phyloP scores from a whole-genome alignment of 441 rosid species.

The Omphalea diandra region DNA sequence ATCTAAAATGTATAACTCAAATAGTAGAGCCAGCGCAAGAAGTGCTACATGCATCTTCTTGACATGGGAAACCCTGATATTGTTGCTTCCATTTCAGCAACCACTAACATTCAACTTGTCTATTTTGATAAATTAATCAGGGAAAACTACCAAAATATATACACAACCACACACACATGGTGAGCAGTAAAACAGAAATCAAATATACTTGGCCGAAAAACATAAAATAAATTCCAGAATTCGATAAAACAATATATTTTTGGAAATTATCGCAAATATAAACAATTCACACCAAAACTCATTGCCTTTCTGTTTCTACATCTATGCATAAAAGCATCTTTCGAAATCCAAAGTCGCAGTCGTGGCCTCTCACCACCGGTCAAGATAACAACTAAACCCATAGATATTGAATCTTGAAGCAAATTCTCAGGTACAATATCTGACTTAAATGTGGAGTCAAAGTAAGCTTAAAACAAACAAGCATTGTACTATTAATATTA shows the following conservation, averaged over 20 bases:
- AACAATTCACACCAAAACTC: neutral
- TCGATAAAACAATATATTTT: too few relatives aligned
- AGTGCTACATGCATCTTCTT: neutral
- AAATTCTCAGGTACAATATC: neutral
- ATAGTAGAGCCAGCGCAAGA: neutral
- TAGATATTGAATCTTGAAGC: neutral
- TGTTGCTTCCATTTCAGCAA: neutral
- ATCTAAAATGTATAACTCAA: neutral
- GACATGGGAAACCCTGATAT: neutral
- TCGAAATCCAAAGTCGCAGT: neutral
- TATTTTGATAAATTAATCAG: neutral
- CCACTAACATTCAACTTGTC: neutral
- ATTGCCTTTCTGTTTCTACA: neutral
- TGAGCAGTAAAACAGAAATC: neutral
- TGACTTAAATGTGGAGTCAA: slow-evolving; percentile 1
- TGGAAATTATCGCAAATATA: neutral
- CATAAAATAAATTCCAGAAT: neutral
- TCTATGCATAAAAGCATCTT: neutral
- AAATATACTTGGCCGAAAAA: neutral
- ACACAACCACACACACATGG: neutral
- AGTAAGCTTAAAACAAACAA: too few relatives aligned
- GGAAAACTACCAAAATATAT: neutral
- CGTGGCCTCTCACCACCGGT: too few relatives aligned
- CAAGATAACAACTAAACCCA: neutral
- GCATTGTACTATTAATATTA: neutral